A percentile compares a stretch with the other conserved stretches of the same genome.
Conservation (phyloP, 225 moss, liverwort and hornwort species). For the Antitrichia curtipendula region DNA sequence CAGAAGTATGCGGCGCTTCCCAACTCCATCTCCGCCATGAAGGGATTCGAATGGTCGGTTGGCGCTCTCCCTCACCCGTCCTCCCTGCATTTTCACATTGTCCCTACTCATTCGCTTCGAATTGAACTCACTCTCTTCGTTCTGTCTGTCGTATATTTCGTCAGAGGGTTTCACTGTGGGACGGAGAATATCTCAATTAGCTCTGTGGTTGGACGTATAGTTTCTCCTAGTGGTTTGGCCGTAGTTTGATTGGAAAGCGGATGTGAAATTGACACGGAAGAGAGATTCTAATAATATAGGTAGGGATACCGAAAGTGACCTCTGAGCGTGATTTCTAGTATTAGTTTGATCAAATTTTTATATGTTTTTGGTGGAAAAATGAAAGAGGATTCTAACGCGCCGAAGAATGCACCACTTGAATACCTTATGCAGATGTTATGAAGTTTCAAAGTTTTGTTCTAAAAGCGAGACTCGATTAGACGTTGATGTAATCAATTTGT, state of each 20-base stretch:
- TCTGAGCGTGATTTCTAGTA: background rate
- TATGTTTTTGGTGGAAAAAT: too few relatives aligned
- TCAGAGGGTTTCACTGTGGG: background rate
- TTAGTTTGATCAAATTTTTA: background rate
- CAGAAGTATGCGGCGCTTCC: slow-evolving; percentile 22
- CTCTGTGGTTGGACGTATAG: background rate
- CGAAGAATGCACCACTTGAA: background rate
- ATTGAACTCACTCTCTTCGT: background rate
- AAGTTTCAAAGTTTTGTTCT: background rate
- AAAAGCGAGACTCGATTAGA: background rate
- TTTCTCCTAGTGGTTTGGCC: background rate
- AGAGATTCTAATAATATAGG: background rate
- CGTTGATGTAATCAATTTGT: background rate
- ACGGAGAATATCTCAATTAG: background rate
- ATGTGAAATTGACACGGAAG: background rate
- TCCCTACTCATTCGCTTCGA: background rate
- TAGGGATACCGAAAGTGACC: background rate
- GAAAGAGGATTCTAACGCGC: background rate
- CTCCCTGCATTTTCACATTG: background rate
- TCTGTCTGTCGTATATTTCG: background rate
- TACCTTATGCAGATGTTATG: background rate
- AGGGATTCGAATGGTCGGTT: slow-evolving; percentile 51
- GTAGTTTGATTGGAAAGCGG: background rate
- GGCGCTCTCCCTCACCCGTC: background rate
- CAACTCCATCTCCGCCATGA: slow-evolving; percentile 46